Percentiles rank a stretch among this genome's conserved stretches.
These are phyloP conservation scores for Caryopteris hybrid DNA, from an alignment of 305 asterid genomes.

Conservation along the genomic window DNA sequence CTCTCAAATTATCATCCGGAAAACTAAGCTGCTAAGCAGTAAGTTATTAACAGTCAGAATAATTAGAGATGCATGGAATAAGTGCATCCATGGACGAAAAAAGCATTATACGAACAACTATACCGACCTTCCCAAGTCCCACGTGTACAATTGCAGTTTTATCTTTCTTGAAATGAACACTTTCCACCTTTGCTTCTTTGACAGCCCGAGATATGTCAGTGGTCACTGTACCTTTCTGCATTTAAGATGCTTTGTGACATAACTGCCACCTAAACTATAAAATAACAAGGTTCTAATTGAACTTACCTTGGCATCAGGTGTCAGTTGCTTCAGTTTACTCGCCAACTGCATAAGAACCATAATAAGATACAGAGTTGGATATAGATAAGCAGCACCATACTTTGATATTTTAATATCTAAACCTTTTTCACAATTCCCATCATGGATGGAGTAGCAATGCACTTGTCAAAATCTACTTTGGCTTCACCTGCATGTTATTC, in stretches of 20 bases:
- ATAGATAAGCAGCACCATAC: conserved; percentile 13
- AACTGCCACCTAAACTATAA: conserved; percentile 14
- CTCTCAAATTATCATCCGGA: conserved; percentile 75
- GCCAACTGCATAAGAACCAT: conserved; percentile 54
- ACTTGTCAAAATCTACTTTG: conserved; percentile 81
- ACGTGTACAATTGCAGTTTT: conserved; percentile 97
- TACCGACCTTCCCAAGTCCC: conserved; percentile 83
- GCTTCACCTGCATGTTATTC: conserved; percentile 53
- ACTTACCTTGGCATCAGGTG: conserved; percentile 81
- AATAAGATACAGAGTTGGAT: conserved; percentile 15
- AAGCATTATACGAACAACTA: conserved; percentile 1
- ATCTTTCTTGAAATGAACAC: conserved; percentile 82
- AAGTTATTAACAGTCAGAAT: conserved; percentile 5
- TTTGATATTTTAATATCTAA: conserved; percentile 7
- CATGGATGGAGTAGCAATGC: conserved; percentile 80
- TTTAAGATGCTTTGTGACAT: conserved; percentile 23
- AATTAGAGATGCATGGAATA: conserved; percentile 1
- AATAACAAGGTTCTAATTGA: conserved; percentile 13
- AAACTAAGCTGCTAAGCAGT: conserved; percentile 56
- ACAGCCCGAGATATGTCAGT: conserved; percentile 69
- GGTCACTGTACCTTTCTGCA: conserved; percentile 92
- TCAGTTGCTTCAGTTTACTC: conserved; percentile 61
- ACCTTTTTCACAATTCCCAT: conserved; percentile 90
- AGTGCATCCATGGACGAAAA: background rate
- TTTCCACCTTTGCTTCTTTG: conserved; percentile 65